Evolutionary conservation across 495 filamentous ascomycete species (phyloP).

Genomic region (Neurospora intermedia): DNA sequence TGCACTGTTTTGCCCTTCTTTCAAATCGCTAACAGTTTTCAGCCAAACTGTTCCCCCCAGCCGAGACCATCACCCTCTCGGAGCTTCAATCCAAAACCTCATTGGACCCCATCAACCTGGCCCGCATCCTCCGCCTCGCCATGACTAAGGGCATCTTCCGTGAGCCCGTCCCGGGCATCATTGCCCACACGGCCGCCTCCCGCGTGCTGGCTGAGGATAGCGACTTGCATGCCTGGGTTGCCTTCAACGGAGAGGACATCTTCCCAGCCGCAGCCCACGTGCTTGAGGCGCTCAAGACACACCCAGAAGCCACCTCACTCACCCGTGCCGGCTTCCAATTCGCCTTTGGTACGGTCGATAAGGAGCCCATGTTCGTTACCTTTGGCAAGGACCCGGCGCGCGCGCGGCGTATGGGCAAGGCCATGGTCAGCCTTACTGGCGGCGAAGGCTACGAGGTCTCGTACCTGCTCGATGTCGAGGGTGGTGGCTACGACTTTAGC

Average conservation of each 20-base stretch:
- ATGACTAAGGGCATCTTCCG: constrained; percentile 48
- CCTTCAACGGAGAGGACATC: constrained; percentile 41
- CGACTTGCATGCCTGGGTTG: constrained; percentile 37
- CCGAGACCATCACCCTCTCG: constrained; percentile 30
- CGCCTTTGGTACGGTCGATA: constrained; percentile 34
- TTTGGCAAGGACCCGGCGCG: constrained; percentile 34
- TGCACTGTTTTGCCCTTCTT: not conserved
- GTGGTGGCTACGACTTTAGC: constrained; percentile 32
- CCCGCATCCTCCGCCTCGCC: constrained; percentile 43
- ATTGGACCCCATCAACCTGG: constrained; percentile 35
- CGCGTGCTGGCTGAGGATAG: constrained; percentile 33
- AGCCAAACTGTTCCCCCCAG: constrained; percentile 31
- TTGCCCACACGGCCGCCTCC: constrained; percentile 43
- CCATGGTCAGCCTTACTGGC: constrained; percentile 40
- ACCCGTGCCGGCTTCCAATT: constrained; percentile 38
- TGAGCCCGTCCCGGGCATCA: constrained; percentile 36
- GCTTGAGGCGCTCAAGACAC: constrained; percentile 21
- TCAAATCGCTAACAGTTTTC: constrained; percentile 1
- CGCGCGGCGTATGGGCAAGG: constrained; percentile 38
- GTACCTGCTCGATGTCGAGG: constrained; percentile 29
- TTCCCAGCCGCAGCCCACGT: constrained; percentile 36
- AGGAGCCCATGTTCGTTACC: constrained; percentile 41
- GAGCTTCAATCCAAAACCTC: constrained; percentile 31
- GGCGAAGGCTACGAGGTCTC: constrained; percentile 40
- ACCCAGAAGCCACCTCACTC: constrained; percentile 31